A percentile compares a stretch with the other conserved stretches of the same genome.
These are phyloP conservation scores for Psilocybe sp. DNA, from an alignment of 768 basidiomycete genomes.

Conservation along the genomic window DNA sequence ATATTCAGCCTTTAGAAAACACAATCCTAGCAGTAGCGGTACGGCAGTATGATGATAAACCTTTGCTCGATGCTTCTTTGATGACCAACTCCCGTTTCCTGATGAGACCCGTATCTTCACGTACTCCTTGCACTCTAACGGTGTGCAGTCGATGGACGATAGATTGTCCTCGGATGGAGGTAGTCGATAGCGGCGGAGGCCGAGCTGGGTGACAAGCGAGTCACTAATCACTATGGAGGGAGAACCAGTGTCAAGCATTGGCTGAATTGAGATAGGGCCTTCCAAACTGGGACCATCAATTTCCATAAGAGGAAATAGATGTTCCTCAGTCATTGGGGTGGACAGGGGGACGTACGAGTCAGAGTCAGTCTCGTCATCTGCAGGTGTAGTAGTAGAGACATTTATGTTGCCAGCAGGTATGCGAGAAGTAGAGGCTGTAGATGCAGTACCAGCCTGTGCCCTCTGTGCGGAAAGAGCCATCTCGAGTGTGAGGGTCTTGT, in stretches of 20 bases:
- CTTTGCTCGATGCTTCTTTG: too few relatives aligned
- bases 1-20: neutral
- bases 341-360: constrained; percentile 1
- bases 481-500: constrained; percentile 5
- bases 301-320: too few relatives aligned
- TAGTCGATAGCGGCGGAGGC: neutral
- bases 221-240: too few relatives aligned
- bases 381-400: neutral
- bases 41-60: too few relatives aligned
- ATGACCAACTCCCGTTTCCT: too few relatives aligned
- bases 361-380: constrained; percentile 1
- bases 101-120: neutral
- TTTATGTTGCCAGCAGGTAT: neutral
- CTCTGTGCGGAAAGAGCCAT: neutral
- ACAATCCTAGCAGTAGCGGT: too few relatives aligned
- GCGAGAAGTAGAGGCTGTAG: too few relatives aligned
- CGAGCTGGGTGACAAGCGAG: too few relatives aligned
- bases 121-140: neutral
- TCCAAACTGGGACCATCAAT: neutral
- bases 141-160: neutral
- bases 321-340: neutral
- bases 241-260: neutral
- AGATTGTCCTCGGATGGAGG: neutral
- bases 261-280: neutral
- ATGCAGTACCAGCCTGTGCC: too few relatives aligned